phyloP scores from a whole-genome alignment of 202 grass and related monocot genomes.

The Saccharum hybrid region DNA sequence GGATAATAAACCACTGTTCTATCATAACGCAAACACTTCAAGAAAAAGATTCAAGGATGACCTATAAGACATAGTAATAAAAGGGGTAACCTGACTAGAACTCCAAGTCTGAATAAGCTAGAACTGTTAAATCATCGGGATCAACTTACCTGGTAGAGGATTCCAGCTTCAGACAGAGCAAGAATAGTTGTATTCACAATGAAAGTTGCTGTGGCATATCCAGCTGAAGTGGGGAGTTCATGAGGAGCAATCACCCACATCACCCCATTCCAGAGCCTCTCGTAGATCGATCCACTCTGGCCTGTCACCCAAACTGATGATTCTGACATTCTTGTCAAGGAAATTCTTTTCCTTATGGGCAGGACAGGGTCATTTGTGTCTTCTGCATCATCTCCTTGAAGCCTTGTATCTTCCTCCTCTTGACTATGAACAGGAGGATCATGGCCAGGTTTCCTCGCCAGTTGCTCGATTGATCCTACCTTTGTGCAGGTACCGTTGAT shows the following conservation, averaged over 20 bases:
- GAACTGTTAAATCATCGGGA: slow-evolving; percentile 20
- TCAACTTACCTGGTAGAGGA: slow-evolving; percentile 80
- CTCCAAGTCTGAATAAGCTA: slow-evolving; percentile 31
- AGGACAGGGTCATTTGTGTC: slow-evolving; percentile 48
- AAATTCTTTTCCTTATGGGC: slow-evolving; percentile 72
- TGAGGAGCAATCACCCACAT: slow-evolving; percentile 96
- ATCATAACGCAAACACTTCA: slow-evolving; percentile 10
- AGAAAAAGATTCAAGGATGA: slow-evolving; percentile 17
- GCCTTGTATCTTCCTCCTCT: slow-evolving; percentile 26
- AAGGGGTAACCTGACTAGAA: slow-evolving; percentile 17
- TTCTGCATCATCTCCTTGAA: slow-evolving; percentile 35
- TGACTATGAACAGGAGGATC: slow-evolving; percentile 41
- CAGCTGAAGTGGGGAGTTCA: slow-evolving; percentile 70
- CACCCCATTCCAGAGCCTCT: slow-evolving; percentile 96
- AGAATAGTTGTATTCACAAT: slow-evolving; percentile 96
- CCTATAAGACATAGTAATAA: neutral
- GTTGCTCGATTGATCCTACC: slow-evolving; percentile 69
- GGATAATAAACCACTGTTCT: neutral
- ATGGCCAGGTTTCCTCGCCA: slow-evolving; percentile 30
- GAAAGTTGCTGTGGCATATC: slow-evolving; percentile 71
- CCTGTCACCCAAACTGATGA: slow-evolving; percentile 93
- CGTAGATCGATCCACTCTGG: slow-evolving; percentile 91
- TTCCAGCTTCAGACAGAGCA: slow-evolving; percentile 88
- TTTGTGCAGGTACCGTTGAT: slow-evolving; percentile 82
- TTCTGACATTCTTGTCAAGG: slow-evolving; percentile 92